Percentiles rank a stretch among this genome's conserved stretches.
Conservation (phyloP, 441 rosid species). For the Gossypium trilobum region DNA sequence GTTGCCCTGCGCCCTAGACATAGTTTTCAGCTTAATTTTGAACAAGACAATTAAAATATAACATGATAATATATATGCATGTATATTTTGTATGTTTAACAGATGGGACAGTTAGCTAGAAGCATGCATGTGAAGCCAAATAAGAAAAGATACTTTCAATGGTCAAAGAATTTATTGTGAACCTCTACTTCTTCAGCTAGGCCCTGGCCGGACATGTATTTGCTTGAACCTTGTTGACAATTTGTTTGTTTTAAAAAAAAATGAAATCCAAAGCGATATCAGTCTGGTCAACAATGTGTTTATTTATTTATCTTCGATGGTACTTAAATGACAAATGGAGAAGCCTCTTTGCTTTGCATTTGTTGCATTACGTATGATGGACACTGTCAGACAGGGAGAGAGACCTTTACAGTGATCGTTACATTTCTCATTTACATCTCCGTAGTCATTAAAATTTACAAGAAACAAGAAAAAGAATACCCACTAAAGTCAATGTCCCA, state of each 20-base stretch:
- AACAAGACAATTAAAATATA: neutral
- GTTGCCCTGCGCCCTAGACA: too few species aligned
- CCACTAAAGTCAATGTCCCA: neutral
- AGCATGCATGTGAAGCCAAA: neutral
- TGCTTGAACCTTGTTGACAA: neutral
- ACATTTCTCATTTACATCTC: neutral
- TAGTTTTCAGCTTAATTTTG: too few species aligned
- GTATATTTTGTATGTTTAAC: neutral
- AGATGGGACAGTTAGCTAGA: neutral
- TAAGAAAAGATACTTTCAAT: neutral
- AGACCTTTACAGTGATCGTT: neutral
- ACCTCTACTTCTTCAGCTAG: neutral
- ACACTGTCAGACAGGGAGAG: neutral
- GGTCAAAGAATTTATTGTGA: neutral
- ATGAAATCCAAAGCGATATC: neutral
- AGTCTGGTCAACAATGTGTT: slow-evolving; percentile 2
- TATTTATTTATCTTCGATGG: neutral
- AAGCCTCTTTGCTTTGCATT: neutral
- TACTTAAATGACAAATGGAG: slow-evolving; percentile 21
- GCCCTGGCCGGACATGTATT: neutral
- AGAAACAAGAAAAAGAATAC: neutral
- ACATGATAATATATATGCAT: neutral
- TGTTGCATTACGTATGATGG: neutral
- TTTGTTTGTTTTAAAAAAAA: neutral
- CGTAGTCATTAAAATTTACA: neutral